phyloP scores from a whole-genome alignment of 192 early-diverging fungal genomes.

The Backusella psychrophila region DNA sequence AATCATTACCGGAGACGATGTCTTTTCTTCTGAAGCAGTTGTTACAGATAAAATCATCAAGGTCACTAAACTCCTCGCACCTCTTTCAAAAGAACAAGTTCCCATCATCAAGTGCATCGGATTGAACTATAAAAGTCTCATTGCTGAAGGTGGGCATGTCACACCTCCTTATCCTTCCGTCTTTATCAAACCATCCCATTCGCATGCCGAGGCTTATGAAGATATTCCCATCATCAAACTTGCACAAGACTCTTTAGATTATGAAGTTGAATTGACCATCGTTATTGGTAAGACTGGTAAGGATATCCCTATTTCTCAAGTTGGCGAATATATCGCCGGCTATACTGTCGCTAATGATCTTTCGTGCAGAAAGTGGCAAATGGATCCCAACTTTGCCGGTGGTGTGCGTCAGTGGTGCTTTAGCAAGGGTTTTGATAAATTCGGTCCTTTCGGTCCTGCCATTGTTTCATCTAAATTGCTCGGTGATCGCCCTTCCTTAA shows the following conservation, averaged over 20 bases:
- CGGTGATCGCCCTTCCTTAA: background rate
- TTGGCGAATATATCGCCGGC: conserved; percentile 63
- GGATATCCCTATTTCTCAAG: conserved; percentile 65
- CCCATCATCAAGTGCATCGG: conserved; percentile 55
- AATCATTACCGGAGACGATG: conserved; percentile 48
- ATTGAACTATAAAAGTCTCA: conserved; percentile 57
- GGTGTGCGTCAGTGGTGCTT: conserved; percentile 13
- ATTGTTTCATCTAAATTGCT: conserved; percentile 41
- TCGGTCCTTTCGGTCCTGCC: conserved; percentile 15
- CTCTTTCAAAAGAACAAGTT: conserved; percentile 2
- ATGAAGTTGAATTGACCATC: conserved; percentile 83
- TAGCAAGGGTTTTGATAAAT: conserved; percentile 21
- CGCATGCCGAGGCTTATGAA: conserved; percentile 43
- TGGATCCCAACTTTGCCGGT: conserved; percentile 16
- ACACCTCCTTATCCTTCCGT: conserved; percentile 51
- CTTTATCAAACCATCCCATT: conserved; percentile 52
- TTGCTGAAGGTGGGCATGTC: conserved; percentile 45
- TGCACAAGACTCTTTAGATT: conserved; percentile 33
- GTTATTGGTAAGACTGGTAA: conserved; percentile 83
- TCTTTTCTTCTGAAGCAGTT: conserved; percentile 29
- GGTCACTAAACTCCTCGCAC: conserved; percentile 28
- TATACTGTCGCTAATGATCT: conserved; percentile 64
- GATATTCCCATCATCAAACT: conserved; percentile 47
- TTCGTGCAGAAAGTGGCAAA: conserved; percentile 50
- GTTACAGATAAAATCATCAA: conserved; percentile 41